A percentile compares a stretch with the other conserved stretches of the same genome.
Conservation (phyloP, 257 asterid genomes). For the Perilla frutescens region DNA sequence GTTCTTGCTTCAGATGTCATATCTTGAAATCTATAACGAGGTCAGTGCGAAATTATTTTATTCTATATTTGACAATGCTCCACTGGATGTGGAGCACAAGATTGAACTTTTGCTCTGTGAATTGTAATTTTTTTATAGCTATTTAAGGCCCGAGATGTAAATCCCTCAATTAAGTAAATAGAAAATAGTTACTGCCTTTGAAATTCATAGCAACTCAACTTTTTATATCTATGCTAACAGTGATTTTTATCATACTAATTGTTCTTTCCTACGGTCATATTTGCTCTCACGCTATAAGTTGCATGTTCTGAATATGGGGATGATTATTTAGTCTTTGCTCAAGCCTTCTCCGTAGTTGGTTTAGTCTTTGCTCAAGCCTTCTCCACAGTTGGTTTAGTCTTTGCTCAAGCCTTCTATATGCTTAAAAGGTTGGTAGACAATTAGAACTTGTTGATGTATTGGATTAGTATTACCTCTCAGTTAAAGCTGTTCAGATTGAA, state of each 20-base stretch:
- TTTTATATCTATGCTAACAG: conserved; percentile 46
- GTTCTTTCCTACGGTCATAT: conserved; percentile 15
- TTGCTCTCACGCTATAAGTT: conserved; percentile 17
- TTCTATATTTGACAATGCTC: conserved; percentile 16
- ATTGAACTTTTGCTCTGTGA: neutral
- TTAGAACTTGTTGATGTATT: too few relatives aligned
- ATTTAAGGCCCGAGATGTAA: conserved; percentile 24
- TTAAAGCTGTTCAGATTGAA: too few relatives aligned
- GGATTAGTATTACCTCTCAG: too few relatives aligned
- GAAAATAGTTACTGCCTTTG: conserved; percentile 13
- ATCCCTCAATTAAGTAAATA: conserved; percentile 14
- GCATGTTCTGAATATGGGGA: conserved; percentile 18
- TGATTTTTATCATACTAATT: conserved; percentile 48
- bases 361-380: conserved; percentile 15
- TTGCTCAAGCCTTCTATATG: too few relatives aligned
- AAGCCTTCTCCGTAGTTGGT: conserved; percentile 12
- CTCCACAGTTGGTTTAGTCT: neutral
- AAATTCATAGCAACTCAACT: neutral
- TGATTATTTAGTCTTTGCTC: conserved; percentile 16
- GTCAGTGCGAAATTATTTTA: conserved; percentile 50
- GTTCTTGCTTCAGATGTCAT: conserved; percentile 95
- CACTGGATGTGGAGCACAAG: conserved; percentile 13
- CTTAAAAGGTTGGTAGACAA: too few relatives aligned
- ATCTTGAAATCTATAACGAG: conserved; percentile 98
- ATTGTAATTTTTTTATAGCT: conserved; percentile 2